Conservation (phyloP, 2,329 filamentous ascomycete species). For the Fusarium beomiforme region DNA sequence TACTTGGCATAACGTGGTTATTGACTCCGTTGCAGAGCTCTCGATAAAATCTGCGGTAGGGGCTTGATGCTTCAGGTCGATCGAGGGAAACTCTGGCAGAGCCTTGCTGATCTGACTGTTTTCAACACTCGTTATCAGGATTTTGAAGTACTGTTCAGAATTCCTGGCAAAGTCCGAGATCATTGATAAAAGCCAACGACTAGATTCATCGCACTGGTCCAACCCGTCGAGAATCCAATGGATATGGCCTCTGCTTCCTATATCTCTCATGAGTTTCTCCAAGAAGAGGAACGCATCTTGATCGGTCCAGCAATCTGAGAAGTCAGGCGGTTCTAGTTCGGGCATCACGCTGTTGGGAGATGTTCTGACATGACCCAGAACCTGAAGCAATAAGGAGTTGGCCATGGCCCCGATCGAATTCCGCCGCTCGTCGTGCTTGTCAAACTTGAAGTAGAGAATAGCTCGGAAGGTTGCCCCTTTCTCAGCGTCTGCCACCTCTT, state of each 20-base stretch:
- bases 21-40: neutral
- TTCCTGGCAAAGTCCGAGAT: neutral
- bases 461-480: neutral
- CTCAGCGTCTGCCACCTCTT: neutral
- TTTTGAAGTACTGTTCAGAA: neutral
- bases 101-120: neutral
- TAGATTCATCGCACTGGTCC: neutral
- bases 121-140: neutral
- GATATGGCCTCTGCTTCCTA: neutral
- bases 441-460: constrained; percentile 11
- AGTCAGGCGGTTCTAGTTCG: neutral
- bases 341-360: neutral
- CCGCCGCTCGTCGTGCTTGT: neutral
- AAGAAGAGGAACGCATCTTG: neutral
- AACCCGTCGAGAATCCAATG: neutral
- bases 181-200: neutral
- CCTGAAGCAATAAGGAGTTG: neutral
- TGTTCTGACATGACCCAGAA: neutral
- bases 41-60: neutral
- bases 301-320: neutral
- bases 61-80: neutral
- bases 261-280: neutral
- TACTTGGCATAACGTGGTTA: neutral
- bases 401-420: constrained; percentile 2
- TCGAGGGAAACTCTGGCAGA: neutral